phyloP scores from a whole-genome alignment of 305 asterid genomes.

The Lippia alba region DNA sequence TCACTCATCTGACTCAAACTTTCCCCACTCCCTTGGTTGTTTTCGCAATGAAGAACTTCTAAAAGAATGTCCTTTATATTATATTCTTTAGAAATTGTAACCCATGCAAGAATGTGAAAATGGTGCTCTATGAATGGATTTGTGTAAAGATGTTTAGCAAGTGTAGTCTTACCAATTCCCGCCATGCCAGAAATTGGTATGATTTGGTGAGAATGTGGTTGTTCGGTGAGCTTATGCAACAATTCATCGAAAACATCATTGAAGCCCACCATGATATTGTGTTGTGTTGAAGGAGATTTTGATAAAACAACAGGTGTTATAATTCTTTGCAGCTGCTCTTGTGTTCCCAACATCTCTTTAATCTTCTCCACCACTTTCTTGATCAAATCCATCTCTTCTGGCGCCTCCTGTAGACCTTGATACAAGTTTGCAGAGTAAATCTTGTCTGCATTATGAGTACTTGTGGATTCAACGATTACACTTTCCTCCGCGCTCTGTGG shows the following conservation, averaged over 20 bases:
- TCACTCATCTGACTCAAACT: not conserved
- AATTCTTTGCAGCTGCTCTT: not conserved
- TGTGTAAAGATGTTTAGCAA: not conserved
- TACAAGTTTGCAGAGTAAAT: too few species aligned
- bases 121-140: not conserved
- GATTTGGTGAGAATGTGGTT: too few species aligned
- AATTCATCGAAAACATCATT: not conserved
- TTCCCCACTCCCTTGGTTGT: not conserved
- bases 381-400: not conserved
- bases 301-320: not conserved
- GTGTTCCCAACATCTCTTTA: too few species aligned
- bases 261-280: not conserved
- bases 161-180: not conserved
- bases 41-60: not conserved
- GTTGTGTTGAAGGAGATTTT: not conserved
- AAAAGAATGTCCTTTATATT: not conserved
- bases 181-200: too few species aligned
- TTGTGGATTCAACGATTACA: too few species aligned
- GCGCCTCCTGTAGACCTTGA: too few species aligned
- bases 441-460: too few species aligned
- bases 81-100: not conserved
- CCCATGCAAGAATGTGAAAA: not conserved
- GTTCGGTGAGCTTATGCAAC: too few species aligned
- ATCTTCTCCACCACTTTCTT: too few species aligned
- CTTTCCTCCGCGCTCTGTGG: too few species aligned